Evolutionary conservation across 1,284 basidiomycete genomes (phyloP).

Genomic region (Leccinum proliferum): DNA sequence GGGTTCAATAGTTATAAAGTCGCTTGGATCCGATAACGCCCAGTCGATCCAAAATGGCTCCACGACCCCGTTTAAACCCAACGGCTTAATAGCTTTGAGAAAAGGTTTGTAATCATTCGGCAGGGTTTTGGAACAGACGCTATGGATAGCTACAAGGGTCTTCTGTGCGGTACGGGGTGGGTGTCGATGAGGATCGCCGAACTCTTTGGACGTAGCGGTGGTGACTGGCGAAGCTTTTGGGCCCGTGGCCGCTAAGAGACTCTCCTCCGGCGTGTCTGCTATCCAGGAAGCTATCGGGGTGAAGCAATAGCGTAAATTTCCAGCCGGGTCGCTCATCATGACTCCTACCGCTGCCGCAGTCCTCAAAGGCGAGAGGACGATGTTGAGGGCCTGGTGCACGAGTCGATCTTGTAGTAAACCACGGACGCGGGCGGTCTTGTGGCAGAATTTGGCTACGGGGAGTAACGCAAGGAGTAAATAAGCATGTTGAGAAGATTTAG

Average conservation of each 20-base stretch:
- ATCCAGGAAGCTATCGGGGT: neutral
- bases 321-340: neutral
- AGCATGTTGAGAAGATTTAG: neutral
- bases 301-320: neutral
- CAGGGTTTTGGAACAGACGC: neutral
- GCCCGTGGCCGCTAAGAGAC: neutral
- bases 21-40: conserved; percentile 2
- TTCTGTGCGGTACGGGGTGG: neutral
- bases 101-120: conserved; percentile 1
- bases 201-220: conserved; percentile 3
- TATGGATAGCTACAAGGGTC: neutral
- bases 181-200: neutral
- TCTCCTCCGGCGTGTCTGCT: conserved; percentile 4
- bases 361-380: neutral
- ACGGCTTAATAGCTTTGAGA: neutral
- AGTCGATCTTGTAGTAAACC: neutral
- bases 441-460: neutral
- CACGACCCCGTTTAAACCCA: conserved; percentile 5
- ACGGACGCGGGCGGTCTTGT: neutral
- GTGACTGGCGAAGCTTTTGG: conserved; percentile 1
- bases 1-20: conserved; percentile 3
- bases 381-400: neutral
- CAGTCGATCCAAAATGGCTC: conserved; percentile 10
- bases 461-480: neutral
- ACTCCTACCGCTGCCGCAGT: neutral